These are phyloP conservation scores for Jacaranda copaia DNA, from an alignment of 257 asterid genomes.

Conservation along the genomic window DNA sequence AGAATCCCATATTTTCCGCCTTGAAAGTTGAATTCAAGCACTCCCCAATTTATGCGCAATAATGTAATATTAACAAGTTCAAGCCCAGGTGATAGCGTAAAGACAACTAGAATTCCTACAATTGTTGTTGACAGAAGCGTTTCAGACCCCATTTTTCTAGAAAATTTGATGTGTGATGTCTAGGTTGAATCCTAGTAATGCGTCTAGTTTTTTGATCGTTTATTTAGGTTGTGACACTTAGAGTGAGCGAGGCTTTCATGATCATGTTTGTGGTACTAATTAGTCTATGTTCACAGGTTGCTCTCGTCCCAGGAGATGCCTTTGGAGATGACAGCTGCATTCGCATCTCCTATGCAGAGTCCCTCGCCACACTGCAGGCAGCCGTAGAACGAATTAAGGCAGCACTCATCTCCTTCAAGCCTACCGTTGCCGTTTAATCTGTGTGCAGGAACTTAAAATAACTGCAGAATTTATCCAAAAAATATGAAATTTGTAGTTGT, in stretches of 20 bases:
- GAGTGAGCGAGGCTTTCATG: neutral
- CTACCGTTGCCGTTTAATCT: slow-evolving; percentile 55
- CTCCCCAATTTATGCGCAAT: too few species aligned
- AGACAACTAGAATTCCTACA: too few species aligned
- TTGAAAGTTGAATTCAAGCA: neutral
- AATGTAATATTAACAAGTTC: too few species aligned
- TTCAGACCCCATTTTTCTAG: too few species aligned
- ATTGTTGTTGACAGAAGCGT: too few species aligned
- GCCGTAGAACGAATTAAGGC: slow-evolving; percentile 71
- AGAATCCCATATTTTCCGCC: slow-evolving; percentile 18
- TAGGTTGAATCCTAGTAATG: too few species aligned
- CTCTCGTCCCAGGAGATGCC: slow-evolving; percentile 94
- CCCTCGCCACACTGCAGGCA: slow-evolving; percentile 70
- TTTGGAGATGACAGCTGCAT: slow-evolving; percentile 93
- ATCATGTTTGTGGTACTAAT: neutral
- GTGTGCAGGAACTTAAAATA: neutral
- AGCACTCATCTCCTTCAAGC: slow-evolving; percentile 60
- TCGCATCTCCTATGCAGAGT: slow-evolving; percentile 87
- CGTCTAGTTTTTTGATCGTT: too few species aligned
- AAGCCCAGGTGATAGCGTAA: too few species aligned
- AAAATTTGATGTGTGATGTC: too few species aligned
- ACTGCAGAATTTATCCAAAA: neutral
- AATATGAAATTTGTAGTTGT: neutral
- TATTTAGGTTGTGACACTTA: neutral
- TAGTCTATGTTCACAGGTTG: slow-evolving; percentile 60